Percentiles rank a stretch among this genome's conserved stretches.
phyloP scores from a whole-genome alignment of 305 asterid species.

The Solanum aculeatissimum region DNA sequence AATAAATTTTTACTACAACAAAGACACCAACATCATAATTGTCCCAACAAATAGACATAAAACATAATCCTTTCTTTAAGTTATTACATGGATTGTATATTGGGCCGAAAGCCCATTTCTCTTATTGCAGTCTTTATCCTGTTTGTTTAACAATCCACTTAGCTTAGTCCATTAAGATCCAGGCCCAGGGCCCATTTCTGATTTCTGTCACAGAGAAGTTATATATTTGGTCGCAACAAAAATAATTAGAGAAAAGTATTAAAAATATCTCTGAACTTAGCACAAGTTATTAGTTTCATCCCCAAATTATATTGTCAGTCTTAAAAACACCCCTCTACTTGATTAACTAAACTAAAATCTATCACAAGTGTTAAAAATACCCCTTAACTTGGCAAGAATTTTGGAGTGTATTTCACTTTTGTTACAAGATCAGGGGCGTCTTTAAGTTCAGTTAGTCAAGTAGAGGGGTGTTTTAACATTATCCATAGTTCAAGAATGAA shows the following conservation, averaged over 20 bases:
- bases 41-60: not conserved
- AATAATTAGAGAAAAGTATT: not conserved
- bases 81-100: not conserved
- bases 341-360: too few species aligned
- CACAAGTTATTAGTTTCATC: too few species aligned
- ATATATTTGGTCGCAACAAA: not conserved
- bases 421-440: too few species aligned
- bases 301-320: too few species aligned
- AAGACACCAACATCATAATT: not conserved
- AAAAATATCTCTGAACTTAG: too few species aligned
- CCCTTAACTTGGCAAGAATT: too few species aligned
- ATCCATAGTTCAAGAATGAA: too few species aligned
- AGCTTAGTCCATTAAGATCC: not conserved
- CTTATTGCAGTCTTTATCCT: not conserved
- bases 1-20: not conserved
- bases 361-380: too few species aligned
- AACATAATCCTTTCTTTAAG: not conserved
- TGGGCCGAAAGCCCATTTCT: not conserved
- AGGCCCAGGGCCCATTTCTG: not conserved
- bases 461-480: too few species aligned
- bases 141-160: not conserved
- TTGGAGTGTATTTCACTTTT: too few species aligned
- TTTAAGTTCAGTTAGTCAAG: too few species aligned
- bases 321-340: too few species aligned
- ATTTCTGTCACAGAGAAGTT: not conserved